These are phyloP conservation scores for Caloboletus inedulis DNA, from an alignment of 1,284 basidiomycete species.

Conservation along the genomic window DNA sequence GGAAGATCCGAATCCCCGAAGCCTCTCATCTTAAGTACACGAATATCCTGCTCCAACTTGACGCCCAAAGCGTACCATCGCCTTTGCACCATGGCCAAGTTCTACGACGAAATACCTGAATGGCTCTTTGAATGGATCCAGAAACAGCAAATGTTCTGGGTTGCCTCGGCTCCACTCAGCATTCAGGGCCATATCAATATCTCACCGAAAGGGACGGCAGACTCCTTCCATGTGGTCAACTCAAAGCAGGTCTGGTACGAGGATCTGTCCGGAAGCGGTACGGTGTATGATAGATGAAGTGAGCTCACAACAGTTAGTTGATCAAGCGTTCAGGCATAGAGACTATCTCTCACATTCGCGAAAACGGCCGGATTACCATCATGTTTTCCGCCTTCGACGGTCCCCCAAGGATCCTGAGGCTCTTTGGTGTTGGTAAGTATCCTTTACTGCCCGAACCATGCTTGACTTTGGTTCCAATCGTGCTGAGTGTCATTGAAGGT, in stretches of 20 bases:
- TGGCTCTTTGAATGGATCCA: constrained; percentile 46
- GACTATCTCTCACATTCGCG: constrained; percentile 52
- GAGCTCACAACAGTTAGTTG: not conserved
- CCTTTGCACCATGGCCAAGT: constrained; percentile 40
- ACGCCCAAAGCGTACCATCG: not conserved
- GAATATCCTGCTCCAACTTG: not conserved
- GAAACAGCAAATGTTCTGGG: constrained; percentile 53
- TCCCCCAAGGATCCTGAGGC: constrained; percentile 46
- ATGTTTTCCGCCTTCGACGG: constrained; percentile 55
- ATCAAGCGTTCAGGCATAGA: constrained; percentile 39
- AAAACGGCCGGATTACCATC: constrained; percentile 54
- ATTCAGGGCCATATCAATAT: constrained; percentile 50
- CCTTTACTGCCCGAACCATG: not conserved
- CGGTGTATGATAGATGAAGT: not conserved
- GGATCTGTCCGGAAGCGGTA: constrained; percentile 53
- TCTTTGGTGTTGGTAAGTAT: constrained; percentile 46
- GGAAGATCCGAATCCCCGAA: too few species aligned
- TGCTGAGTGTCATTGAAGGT: constrained; percentile 33
- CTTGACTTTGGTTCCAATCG: not conserved
- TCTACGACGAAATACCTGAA: constrained; percentile 46
- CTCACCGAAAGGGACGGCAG: constrained; percentile 49
- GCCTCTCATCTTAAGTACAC: too few species aligned
- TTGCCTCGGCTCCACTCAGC: constrained; percentile 50
- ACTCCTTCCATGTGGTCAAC: constrained; percentile 46
- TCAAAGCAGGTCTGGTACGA: constrained; percentile 51